phyloP scores from a whole-genome alignment of 352 stramenopile genomes.

The Phytophthora fragariaefolia region DNA sequence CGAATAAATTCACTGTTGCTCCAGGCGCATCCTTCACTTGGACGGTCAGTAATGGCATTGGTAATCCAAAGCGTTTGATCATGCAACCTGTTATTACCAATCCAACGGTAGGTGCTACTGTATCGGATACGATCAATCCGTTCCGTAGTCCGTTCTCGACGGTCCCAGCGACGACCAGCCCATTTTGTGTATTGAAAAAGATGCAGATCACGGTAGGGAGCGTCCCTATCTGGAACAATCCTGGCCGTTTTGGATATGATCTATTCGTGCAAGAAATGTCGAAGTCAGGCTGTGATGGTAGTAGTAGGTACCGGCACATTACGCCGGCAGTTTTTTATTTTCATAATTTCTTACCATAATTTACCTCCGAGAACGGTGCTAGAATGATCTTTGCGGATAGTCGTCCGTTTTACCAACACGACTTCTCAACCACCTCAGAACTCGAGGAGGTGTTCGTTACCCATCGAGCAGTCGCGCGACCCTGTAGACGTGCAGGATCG shows the following conservation, averaged over 20 bases:
- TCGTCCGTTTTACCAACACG: too few relatives aligned
- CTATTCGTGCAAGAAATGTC: not conserved
- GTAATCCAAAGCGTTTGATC: not conserved
- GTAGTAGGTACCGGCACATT: too few relatives aligned
- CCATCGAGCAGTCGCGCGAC: too few relatives aligned
- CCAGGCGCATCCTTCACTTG: not conserved
- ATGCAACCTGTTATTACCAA: conserved; percentile 5
- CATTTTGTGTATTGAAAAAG: conserved; percentile 1
- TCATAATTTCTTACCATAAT: too few relatives aligned
- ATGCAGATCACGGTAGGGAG: not conserved
- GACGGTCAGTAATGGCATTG: not conserved
- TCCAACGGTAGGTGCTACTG: conserved; percentile 4
- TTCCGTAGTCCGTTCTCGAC: conserved; percentile 11
- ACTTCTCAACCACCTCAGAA: too few relatives aligned
- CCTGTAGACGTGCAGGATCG: too few relatives aligned
- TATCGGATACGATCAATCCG: conserved; percentile 25
- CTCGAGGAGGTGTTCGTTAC: too few relatives aligned
- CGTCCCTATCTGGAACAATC: not conserved
- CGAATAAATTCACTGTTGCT: conserved; percentile 25
- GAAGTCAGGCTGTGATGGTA: not conserved
- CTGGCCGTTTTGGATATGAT: not conserved
- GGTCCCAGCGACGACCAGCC: conserved; percentile 22
- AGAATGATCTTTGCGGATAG: too few relatives aligned
- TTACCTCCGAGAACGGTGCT: too few relatives aligned
- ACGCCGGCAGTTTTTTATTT: too few relatives aligned